Evolutionary conservation across 495 filamentous ascomycete genomes (phyloP).

Genomic region (Penicillium antarcticum): DNA sequence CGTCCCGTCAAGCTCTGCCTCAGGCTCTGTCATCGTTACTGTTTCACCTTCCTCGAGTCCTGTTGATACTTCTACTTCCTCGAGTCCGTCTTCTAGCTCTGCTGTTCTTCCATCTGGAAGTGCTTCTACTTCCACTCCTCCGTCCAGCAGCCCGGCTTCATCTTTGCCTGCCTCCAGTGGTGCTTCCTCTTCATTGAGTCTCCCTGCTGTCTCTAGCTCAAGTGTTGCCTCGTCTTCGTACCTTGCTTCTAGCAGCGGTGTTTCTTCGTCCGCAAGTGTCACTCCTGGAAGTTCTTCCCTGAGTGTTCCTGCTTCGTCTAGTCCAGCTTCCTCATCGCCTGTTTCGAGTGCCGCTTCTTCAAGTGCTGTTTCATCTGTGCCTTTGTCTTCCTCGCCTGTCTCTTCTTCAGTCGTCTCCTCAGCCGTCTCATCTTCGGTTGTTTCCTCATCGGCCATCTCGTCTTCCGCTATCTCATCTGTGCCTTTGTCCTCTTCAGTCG

Average conservation of each 20-base stretch:
- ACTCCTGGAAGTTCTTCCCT: no score
- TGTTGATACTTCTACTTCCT: background rate
- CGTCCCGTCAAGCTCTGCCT: background rate
- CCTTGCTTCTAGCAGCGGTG: background rate
- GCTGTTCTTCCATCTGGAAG: background rate
- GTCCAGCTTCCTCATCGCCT: background rate
- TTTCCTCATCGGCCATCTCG: background rate
- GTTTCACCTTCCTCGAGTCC: slow-evolving; percentile 1
- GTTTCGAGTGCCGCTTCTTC: background rate
- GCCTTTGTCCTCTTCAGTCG: background rate
- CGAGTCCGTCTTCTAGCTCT: slow-evolving; percentile 4
- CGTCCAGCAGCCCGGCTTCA: background rate
- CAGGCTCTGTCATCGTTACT: slow-evolving; percentile 1
- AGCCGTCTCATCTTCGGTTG: background rate
- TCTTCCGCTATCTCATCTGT: background rate
- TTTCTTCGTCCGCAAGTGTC: no score
- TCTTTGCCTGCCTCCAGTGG: background rate
- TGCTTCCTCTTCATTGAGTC: background rate
- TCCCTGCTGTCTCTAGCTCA: background rate
- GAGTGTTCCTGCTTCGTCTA: background rate
- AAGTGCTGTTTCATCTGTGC: background rate
- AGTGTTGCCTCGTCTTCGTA: background rate
- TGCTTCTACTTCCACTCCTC: slow-evolving; percentile 1
- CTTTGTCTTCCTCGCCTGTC: background rate
- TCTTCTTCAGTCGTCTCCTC: background rate